Percentiles rank a stretch among this genome's conserved stretches.
Evolutionary conservation across 179 eudicot species (phyloP).

Genomic region (Carnegiea gigantea): DNA sequence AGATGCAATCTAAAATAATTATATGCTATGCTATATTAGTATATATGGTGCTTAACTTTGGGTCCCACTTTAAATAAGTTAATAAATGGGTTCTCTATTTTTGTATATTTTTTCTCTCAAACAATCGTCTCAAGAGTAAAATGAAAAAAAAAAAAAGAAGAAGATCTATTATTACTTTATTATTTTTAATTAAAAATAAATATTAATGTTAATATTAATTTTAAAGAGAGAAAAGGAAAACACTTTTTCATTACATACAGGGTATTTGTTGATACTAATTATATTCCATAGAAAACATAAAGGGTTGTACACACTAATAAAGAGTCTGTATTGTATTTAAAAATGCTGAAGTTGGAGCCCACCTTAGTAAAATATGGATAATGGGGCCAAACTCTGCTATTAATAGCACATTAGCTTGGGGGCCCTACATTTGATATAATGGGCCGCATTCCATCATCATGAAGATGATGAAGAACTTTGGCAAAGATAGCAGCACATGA

Average conservation of each 20-base stretch:
- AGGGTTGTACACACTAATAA: not conserved
- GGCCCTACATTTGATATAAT: slow-evolving; percentile 26
- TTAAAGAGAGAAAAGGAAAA: too few relatives aligned
- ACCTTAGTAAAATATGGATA: slow-evolving; percentile 22
- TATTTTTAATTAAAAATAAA: too few relatives aligned
- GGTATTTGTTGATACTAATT: too few relatives aligned
- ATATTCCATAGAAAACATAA: too few relatives aligned
- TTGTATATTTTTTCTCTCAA: too few relatives aligned
- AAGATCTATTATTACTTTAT: too few relatives aligned
- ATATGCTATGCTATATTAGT: too few relatives aligned
- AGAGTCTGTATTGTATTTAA: not conserved
- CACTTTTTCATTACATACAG: too few relatives aligned
- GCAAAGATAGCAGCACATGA: slow-evolving; percentile 37
- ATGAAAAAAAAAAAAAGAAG: too few relatives aligned
- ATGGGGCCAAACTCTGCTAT: slow-evolving; percentile 36
- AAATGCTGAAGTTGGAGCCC: slow-evolving; percentile 14
- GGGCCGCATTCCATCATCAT: slow-evolving; percentile 18
- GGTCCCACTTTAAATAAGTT: not conserved
- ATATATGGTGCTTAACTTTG: not conserved
- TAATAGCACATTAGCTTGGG: slow-evolving; percentile 35
- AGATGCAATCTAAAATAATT: not conserved
- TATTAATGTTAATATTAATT: too few relatives aligned
- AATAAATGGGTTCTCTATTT: too few relatives aligned
- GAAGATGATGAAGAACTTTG: slow-evolving; percentile 23
- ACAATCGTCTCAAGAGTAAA: too few relatives aligned